Conservation (phyloP, 208 protist genomes). For the Polymyxa betae region DNA sequence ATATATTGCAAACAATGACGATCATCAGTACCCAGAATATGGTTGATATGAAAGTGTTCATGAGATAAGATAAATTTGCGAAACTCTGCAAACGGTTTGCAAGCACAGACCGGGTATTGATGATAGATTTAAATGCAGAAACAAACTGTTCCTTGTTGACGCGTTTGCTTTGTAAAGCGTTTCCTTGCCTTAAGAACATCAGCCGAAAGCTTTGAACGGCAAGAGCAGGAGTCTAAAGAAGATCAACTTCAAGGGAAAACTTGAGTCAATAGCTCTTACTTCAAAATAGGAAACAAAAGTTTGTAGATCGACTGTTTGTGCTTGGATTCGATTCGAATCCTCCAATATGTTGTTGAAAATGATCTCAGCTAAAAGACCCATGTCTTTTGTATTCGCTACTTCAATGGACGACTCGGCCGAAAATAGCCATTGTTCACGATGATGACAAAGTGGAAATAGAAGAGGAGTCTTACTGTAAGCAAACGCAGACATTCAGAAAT, state of each 20-base stretch:
- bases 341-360: conserved; percentile 21
- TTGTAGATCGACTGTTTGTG: background rate
- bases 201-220: background rate
- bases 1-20: background rate
- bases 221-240: background rate
- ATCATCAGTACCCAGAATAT: conserved; percentile 4
- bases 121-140: conserved; percentile 2
- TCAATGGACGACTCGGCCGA: background rate
- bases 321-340: background rate
- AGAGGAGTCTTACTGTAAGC: background rate
- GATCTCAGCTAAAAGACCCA: conserved; percentile 36
- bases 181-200: conserved; percentile 26
- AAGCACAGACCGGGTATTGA: conserved; percentile 4
- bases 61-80: background rate
- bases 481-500: background rate
- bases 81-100: conserved; percentile 17
- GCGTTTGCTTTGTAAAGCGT: background rate
- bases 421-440: background rate
- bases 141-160: conserved; percentile 10
- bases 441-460: background rate
- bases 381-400: conserved; percentile 9
- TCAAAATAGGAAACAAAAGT: background rate
- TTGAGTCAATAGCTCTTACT: background rate
- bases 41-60: background rate
- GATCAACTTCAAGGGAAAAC: background rate